These are phyloP conservation scores for Aspergillus vadensis DNA, from an alignment of 2,329 filamentous ascomycete genomes.

Conservation along the genomic window DNA sequence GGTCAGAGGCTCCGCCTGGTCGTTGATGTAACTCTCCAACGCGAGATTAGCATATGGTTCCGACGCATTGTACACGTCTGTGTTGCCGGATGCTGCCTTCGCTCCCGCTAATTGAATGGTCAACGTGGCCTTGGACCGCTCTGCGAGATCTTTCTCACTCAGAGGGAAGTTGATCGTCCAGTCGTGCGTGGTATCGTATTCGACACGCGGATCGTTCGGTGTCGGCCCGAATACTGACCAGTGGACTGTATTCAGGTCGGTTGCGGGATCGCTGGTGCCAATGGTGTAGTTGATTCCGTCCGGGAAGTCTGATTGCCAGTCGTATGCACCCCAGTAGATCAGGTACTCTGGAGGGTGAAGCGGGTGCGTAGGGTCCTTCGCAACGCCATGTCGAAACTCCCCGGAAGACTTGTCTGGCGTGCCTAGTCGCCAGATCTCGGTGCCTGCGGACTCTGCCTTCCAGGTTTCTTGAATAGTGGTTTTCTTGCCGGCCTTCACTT, in stretches of 20 bases:
- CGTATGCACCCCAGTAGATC: constrained; percentile 63
- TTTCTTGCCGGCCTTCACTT: constrained; percentile 46
- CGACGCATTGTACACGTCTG: constrained; percentile 58
- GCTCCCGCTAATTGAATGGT: constrained; percentile 65
- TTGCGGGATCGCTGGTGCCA: constrained; percentile 51
- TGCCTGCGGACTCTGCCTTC: constrained; percentile 58
- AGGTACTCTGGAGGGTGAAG: constrained; percentile 60
- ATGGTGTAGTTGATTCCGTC: constrained; percentile 60
- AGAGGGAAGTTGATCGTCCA: constrained; percentile 61
- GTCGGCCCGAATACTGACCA: constrained; percentile 63
- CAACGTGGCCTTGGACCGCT: constrained; percentile 55
- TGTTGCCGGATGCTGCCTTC: constrained; percentile 65
- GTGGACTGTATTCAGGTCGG: constrained; percentile 65
- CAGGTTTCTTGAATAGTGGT: constrained; percentile 48
- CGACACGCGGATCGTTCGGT: constrained; percentile 45
- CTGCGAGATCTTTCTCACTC: constrained; percentile 43
- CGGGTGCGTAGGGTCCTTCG: constrained; percentile 51
- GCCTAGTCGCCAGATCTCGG: constrained; percentile 64
- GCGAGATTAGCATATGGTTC: constrained; percentile 58
- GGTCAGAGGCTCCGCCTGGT: constrained; percentile 33
- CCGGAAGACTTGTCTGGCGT: constrained; percentile 63
- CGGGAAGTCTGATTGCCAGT: constrained; percentile 62
- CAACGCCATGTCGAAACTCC: constrained; percentile 62
- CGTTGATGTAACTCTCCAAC: constrained; percentile 54
- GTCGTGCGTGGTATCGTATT: constrained; percentile 51